Base-by-base conservation (phyloP, 768 basidiomycete genomes). In the Tulasnella sp. region DNA sequence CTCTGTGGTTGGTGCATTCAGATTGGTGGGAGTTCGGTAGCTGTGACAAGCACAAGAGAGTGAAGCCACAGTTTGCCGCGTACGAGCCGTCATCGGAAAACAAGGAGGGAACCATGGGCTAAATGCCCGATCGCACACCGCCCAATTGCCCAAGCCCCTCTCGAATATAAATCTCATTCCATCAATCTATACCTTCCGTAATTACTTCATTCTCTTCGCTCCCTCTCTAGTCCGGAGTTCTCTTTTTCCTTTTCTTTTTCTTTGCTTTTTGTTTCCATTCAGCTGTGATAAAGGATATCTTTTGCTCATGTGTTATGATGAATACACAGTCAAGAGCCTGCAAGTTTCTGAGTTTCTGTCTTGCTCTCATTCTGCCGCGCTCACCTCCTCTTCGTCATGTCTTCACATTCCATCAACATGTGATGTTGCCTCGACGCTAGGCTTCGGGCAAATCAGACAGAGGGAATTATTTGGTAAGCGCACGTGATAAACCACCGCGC, bases 71-170 rank as follows among this genome's bases (percentile, higher is more conserved):
- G 44, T 75, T 75, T 27, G 46, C 46, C 19, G 75, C 75, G 18
- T 75, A 75, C 75, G 75, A 75, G 44, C 75, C 75, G 44, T 44
- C 44, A 24, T 48, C 56, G 75, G 75, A 75, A 44, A 44, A 42
- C 34, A 56, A 75, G 62, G 62, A 68, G 34, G 62, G 62, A 68
- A 68, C 62, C 62, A 31, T 68, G 34, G 62, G 62, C 62, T 68
- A 68, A 34, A 31, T 31, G 16, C 16, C 62, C 31, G 6, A 68
- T n/a, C n/a, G 7, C 56, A n/a, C 7, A 68, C 62, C 62, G 27
- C 62, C 31, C 2, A 68, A 68, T 68, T 34, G 14, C 62, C 31
- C 62, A 27, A 68, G 24, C 52, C n/a, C 52, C 21, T n/a, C 12
- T 44, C 44, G 44, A n/a, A 52, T 52, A 52, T 52, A n/a, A 52